Evolutionary conservation across 208 protist species (phyloP), one percentile per base, ranked within the genome.

Genomic region (Plasmodiophora brassicae): DNA sequence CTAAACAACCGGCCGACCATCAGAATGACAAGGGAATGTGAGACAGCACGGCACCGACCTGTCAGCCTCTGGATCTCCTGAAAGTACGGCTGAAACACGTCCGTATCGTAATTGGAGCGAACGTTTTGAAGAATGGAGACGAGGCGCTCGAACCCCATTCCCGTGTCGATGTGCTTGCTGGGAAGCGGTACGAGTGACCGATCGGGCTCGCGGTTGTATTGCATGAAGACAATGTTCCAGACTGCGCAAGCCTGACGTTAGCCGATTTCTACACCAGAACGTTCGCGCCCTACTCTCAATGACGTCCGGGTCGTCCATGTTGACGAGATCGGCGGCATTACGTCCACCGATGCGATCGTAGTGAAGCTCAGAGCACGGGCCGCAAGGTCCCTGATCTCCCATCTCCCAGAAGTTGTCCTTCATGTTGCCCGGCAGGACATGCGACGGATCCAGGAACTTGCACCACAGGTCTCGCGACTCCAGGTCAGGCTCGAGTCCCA

Each of bases 351-450:
- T 96, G 86, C 97, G 94, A 93, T 99, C 98, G 90, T 96, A 99
- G 93, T 99, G 98, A 28, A 99, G 94, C 92, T 99, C 98, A 35
- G 96, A 95, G 94, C 98, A 99, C 45, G 97, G 97, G 20, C 98
- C 98, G 90, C 98, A 99, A 35, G 98, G 98, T 28, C 93, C 93
- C 0, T 94, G 96, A 78, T 98, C 97, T 22, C 97, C 98, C 98
- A 99, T 99, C 93, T 99, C 98, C 98, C 98, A 99, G 92, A 99
- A 99, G 93, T 99, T 99, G 88, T 99, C 98, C 93, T 98, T 98
- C 92, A 91, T 91, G 46, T 45, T 45, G 1, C 44, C 44, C 45
- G 90, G 54, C 22, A 93, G 32, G 35, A 93, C 85, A 25, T 85
- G 87, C n/a, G 88, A 84, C 22, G 0, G 32, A 0, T 54, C 87